Evolutionary conservation across 805 yeast genomes (phyloP), one percentile per base, ranked within the genome.

Genomic region (Kuraishia ogatae): DNA sequence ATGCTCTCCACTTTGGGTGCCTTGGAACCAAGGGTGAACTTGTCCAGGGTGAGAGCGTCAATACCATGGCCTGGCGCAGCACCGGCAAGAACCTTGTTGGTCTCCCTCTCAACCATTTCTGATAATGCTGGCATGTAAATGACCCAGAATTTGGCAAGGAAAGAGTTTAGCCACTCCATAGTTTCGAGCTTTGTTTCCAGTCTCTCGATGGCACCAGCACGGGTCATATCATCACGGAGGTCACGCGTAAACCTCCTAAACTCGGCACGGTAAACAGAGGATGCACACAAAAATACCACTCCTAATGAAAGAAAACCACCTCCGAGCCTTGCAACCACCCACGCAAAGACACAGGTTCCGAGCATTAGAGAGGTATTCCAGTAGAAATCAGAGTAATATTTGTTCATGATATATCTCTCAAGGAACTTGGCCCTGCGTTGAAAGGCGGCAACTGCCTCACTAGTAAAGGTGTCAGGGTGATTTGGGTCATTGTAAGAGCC

Each of bases 51-150:
- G 53, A 88, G 66, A 5, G 83, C 85, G 56, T 87, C 92, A 63
- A 88, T 87, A 66, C 94, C 94, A 63, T 82, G 84, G 26, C 96
- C 96, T 15, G 96, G 93, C 3, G 87, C 89, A 58, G 83, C 81
- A 63, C 82, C 91, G 51, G 82, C 81, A 64, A 88, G 70, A 19
- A 79, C 74, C 23, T 81, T 84, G 62, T 86, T 87, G n/a, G 89
- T 87, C 62, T 79, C 80, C 52, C 78, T 79, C 67, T 82, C 76
- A 23, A 88, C 96, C 70, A 82, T 83, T 60, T 86, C 89, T 6
- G 91, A 84, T 53, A 88, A 73, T 0, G 88, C 90, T 35, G 94
- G 93, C 96, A 88, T 88, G 64, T 88, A 88, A 58, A 88, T 86
- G 56, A 87, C 88, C 96, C 96, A 88, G 64, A 88, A 87, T 69